A percentile compares a stretch with the other conserved stretches of the same genome.
Conservation (phyloP, 495 filamentous ascomycete species). For the Usnea hakonensis region DNA sequence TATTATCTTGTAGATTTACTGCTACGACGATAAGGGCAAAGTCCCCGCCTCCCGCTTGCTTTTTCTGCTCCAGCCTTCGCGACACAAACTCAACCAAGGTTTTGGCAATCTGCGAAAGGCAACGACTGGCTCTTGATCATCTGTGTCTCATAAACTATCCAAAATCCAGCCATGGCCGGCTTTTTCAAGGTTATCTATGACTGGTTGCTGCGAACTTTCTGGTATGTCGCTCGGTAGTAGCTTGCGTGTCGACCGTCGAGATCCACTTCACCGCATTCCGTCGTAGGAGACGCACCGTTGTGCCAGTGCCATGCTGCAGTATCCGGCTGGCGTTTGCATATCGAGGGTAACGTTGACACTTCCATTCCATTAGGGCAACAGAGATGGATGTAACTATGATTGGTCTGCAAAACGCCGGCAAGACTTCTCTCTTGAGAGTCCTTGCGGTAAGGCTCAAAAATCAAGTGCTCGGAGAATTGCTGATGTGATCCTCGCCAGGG, state of each 20-base stretch:
- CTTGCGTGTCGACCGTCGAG: neutral
- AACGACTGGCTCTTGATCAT: slow-evolving; percentile 17
- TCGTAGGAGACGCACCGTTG: neutral
- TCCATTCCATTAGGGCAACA: slow-evolving; percentile 61
- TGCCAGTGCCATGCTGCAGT: neutral
- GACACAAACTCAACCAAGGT: slow-evolving; percentile 17
- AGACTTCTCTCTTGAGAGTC: slow-evolving; percentile 89
- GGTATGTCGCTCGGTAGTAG: slow-evolving; percentile 50
- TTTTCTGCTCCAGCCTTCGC: slow-evolving; percentile 6
- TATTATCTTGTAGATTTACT: neutral
- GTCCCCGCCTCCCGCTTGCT: slow-evolving; percentile 19
- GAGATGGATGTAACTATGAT: slow-evolving; percentile 99
- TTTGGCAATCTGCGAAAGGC: slow-evolving; percentile 11
- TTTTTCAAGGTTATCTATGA: slow-evolving; percentile 94
- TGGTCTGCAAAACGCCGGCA: slow-evolving; percentile 95
- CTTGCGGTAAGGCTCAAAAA: slow-evolving; percentile 64
- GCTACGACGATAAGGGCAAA: slow-evolving; percentile 21
- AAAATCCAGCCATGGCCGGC: slow-evolving; percentile 55
- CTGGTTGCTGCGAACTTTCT: slow-evolving; percentile 96
- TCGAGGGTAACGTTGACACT: slow-evolving; percentile 7
- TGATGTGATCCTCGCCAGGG: slow-evolving; percentile 50
- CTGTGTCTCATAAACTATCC: slow-evolving; percentile 14
- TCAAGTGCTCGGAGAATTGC: slow-evolving; percentile 16
- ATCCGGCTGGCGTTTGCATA: neutral
- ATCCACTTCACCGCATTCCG: neutral